Evolutionary conservation across 2,329 filamentous ascomycete species (phyloP), one percentile per base, ranked within the genome.

Genomic region (Didymella exigua): DNA sequence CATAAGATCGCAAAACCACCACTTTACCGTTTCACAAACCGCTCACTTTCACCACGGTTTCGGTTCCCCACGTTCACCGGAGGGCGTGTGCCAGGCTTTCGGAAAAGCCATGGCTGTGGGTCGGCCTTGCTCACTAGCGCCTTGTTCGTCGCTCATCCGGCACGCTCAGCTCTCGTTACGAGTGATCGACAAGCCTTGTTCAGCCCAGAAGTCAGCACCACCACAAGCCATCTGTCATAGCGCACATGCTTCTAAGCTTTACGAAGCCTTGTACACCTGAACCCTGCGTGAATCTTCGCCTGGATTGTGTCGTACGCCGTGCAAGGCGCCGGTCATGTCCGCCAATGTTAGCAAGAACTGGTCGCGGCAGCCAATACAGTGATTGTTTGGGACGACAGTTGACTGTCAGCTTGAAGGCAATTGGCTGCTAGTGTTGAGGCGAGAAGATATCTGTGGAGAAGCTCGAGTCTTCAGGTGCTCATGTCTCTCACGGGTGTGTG

Each of bases 21-120:
- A 29, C 33, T 23, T 49, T 49, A 33, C 51, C 51, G 49, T 54
- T 23, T 34, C 40, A 54, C 31, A 14, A 41, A 11, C 27, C 40
- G 34, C 51, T 54, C 23, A 27, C 51, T 41, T 45, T 29, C 23
- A 41, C 27, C 51, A 26, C 14, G 19, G 19, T 18, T 27, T 54
- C 52, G 52, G 52, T 54, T 54, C 52, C 52, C 52, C 52, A 49
- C 46, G 45, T 21, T 41, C n/a, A 49, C 52, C 52, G 52, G 52
- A 54, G 21, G 3, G 45, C 40, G 44, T 34, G 34, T 24, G 14
- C 23, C 40, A 45, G 16, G 29, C 29, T 10, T 29, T 41, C 45
- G 45, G 46, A 31, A 41, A 21, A 5, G 33, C 51, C 33, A 41
- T 40, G 10, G 21, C 19, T 31, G 40, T 46, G 52, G 52, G 33